Base-by-base conservation (phyloP, 2,329 filamentous ascomycete species). In the Microcera coccophila region DNA sequence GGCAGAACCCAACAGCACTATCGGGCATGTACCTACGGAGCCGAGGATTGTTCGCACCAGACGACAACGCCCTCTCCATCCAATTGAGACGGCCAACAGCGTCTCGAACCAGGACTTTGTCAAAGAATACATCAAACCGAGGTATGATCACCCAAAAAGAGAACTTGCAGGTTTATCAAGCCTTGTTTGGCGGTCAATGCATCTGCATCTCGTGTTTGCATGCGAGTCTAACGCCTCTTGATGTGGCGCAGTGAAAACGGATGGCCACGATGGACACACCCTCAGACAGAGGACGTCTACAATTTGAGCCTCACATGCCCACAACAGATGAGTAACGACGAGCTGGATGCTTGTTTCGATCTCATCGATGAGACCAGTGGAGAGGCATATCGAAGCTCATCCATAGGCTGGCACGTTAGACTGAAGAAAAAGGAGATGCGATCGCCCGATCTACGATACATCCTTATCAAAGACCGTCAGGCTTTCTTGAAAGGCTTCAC, bases 351-450 rank as follows among this genome's bases (percentile, higher is more conserved):
- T 1, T 84, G 81, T 54, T 79, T 78, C 50, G 45, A 58, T 16
- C 63, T 84, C 19, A 71, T 90, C 39, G 73, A 83, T 47, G 63
- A 70, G 37, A 89, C 85, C 0, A 87, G 83, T 53, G 69, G 71
- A 12, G 57, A 66, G 5, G 79, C 84, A 62, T 90, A 90, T 61
- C 76, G 78, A 41, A 62, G 64, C 14, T 87, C 84, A 3, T 71
- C 70, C 5, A 58, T 65, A 1, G 82, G 82, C 36, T 90, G 86
- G 86, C 74, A 81, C 36, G 73, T 76, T 0, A 61, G 52, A 3
- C 67, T 69, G 33, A 90, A 90, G 68, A 67, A 69, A 39, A 65
- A 65, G 11, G 86, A 90, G 69, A 89, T 90, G 85, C 67, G 67
- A 45, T 78, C 84, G 4, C 62, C 70, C 0, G 81, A 82, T 44